Evolutionary conservation across 768 basidiomycete species (phyloP).

Genomic region (Mycena crocata): DNA sequence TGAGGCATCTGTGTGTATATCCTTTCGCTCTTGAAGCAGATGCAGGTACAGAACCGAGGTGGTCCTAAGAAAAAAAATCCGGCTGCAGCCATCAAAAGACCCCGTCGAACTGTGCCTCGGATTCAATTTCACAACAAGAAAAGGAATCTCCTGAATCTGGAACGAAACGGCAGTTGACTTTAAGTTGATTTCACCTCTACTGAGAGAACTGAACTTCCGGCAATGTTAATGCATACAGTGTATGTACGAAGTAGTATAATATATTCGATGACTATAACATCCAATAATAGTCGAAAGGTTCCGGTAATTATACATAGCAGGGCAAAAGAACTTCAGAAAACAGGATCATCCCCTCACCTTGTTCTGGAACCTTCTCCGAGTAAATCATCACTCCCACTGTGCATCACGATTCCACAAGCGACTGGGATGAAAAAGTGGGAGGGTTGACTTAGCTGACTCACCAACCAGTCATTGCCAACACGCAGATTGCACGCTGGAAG

Average conservation of each 20-base stretch:
- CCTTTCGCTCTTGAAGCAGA: no score
- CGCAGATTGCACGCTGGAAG: constrained; percentile 5
- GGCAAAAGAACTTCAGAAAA: constrained; percentile 1
- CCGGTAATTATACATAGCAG: neutral
- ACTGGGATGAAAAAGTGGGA: constrained; percentile 6
- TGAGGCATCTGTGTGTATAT: no score
- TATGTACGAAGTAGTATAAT: constrained; percentile 15
- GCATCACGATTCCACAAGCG: constrained; percentile 3
- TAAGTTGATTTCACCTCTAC: no score
- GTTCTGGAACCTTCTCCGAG: neutral
- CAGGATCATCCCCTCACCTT: constrained; percentile 2
- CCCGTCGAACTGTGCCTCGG: no score
- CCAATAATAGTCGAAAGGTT: constrained; percentile 9
- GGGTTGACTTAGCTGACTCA: neutral
- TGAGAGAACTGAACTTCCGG: no score
- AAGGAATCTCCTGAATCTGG: no score
- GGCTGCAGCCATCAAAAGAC: no score
- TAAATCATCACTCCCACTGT: constrained; percentile 1
- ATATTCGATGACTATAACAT: constrained; percentile 4
- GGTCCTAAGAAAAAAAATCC: no score
- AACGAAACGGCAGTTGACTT: no score
- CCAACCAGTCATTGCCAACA: constrained; percentile 5
- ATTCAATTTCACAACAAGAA: no score
- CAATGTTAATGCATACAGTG: constrained; percentile 1
- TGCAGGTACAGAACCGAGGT: no score